Base-by-base conservation (phyloP, 1,284 basidiomycete genomes). In the Marasmius tenuissimus region DNA sequence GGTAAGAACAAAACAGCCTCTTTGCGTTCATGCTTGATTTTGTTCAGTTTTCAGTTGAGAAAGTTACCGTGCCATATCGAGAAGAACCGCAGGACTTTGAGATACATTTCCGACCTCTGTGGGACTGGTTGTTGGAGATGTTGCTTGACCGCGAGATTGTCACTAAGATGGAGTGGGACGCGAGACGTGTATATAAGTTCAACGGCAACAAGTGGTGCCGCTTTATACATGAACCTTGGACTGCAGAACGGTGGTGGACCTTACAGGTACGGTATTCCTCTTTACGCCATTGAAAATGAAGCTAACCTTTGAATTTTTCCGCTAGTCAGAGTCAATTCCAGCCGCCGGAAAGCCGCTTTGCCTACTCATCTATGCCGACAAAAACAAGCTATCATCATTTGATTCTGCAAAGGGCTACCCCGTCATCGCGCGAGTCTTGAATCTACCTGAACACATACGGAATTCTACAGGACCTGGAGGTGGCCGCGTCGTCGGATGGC, bases 331-430 rank as follows among this genome's bases (percentile, higher is more conserved):
- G n/a, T n/a, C n/a, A n/a, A n/a, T n/a, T n/a, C n/a, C n/a, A 22
- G 74, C 2, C 70, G 68, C 63, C 40, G 68, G 55, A 20, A 70
- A 67, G 20, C 68, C 71, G 0, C 38, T 76, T 1, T 61, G 55
- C 0, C 68, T 71, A 47, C 69, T 72, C 16, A 38, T 83, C 0
- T 83, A 80, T 73, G 77, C 79, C 6, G 77, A 83, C 62, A 83
- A 82, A 59, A 77, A 77, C 6, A 72, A 75, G 18, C 67, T 83
- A 0, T 81, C 78, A 0, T 73, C 72, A 0, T 82, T 82, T 69
- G 77, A 78, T 0, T 78, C 71, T 0, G 69, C 65, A 8, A 78
- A 78, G 55, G 80, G 73, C 0, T 81, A 83, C 66, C 79, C 81
- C 0, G 72, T 83, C 0, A 65, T 82, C n/a, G 77, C 71, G 0